Conservation (phyloP, 1,139 yeast genomes). For the Blastobotrys arbuscula region DNA sequence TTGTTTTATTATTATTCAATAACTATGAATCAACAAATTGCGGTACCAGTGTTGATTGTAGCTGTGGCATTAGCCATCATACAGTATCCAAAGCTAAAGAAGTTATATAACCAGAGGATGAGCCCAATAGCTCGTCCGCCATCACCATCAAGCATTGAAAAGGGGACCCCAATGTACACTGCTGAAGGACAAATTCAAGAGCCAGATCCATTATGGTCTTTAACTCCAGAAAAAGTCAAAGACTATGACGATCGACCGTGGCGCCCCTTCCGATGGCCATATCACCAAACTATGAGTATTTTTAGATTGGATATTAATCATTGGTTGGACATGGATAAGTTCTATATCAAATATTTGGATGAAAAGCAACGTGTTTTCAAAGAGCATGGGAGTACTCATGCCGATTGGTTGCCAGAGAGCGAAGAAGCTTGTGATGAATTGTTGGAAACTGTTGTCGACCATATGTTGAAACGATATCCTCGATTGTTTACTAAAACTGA, state of each 20-base stretch:
- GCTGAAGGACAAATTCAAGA: conserved; percentile 4
- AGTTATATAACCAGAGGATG: not conserved
- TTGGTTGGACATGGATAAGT: conserved; percentile 78
- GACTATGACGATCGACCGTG: conserved; percentile 70
- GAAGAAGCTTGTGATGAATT: conserved; percentile 57
- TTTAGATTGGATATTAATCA: conserved; percentile 64
- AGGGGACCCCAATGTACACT: not conserved
- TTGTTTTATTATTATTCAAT: not conserved
- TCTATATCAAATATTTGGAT: conserved; percentile 57
- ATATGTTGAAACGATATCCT: conserved; percentile 59
- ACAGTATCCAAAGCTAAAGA: conserved; percentile 5
- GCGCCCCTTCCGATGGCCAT: conserved; percentile 79
- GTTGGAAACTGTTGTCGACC: conserved; percentile 56
- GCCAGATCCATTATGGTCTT: conserved; percentile 22
- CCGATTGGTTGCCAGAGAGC: conserved; percentile 66
- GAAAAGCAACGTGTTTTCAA: conserved; percentile 56
- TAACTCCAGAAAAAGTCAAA: conserved; percentile 62
- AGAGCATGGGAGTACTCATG: conserved; percentile 54
- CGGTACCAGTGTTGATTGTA: conserved; percentile 2
- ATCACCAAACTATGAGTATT: conserved; percentile 74
- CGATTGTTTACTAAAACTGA: conserved; percentile 50
- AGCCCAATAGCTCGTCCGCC: not conserved
- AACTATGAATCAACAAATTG: not conserved
- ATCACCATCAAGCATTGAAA: conserved; percentile 5
- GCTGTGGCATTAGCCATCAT: conserved; percentile 2